These are phyloP conservation scores for Saccharomyces eubayanus DNA, from an alignment of 805 yeast species.

Conservation along the genomic window DNA sequence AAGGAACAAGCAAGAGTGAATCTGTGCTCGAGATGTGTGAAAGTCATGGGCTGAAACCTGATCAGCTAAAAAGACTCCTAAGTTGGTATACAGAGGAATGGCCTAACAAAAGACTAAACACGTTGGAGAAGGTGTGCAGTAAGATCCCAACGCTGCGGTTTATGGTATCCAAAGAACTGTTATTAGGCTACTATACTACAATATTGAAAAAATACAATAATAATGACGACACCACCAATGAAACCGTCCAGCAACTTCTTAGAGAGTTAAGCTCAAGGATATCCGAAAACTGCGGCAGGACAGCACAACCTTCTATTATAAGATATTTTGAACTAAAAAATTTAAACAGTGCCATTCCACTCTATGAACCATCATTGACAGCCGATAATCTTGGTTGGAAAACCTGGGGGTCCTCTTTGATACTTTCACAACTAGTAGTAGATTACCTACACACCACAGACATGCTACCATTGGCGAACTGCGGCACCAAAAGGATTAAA, in stretches of 20 bases:
- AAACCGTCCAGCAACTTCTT: conserved; percentile 30
- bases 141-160: conserved; percentile 31
- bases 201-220: conserved; percentile 29
- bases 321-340: conserved; percentile 48
- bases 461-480: conserved; percentile 1
- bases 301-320: conserved; percentile 66
- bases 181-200: conserved; percentile 34
- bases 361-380: conserved; percentile 80
- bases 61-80: conserved; percentile 25
- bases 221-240: neutral
- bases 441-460: conserved; percentile 9
- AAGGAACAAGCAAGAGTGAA: conserved; percentile 1
- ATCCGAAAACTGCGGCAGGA: conserved; percentile 76
- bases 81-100: conserved; percentile 39
- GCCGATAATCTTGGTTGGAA: conserved; percentile 83
- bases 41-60: conserved; percentile 29
- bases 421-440: conserved; percentile 50
- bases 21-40: conserved; percentile 22
- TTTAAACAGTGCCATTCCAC: conserved; percentile 23
- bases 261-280: conserved; percentile 53
- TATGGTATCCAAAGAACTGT: conserved; percentile 43
- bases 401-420: conserved; percentile 90
- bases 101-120: conserved; percentile 21
- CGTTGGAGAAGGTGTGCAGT: conserved; percentile 26
- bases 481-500: conserved; percentile 10